phyloP scores from a whole-genome alignment of 305 asterid species.

The Rubia tinctorum region DNA sequence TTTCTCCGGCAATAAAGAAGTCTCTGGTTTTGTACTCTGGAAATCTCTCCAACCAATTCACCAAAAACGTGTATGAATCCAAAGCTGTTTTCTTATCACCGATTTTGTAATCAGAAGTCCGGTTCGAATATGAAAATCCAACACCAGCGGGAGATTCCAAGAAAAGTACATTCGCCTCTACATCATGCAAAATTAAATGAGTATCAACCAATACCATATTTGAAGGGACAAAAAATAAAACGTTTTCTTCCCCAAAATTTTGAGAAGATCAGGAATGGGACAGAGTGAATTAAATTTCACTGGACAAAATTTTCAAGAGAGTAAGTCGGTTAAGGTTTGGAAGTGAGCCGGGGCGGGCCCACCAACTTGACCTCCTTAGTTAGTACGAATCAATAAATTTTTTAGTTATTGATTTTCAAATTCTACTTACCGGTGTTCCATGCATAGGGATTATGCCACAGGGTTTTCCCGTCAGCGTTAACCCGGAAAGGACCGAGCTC shows the following conservation, averaged over 20 bases:
- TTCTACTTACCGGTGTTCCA: slow-evolving; percentile 46
- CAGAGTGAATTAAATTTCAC: too few relatives aligned
- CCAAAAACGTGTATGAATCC: slow-evolving; percentile 47
- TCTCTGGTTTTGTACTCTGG: slow-evolving; percentile 62
- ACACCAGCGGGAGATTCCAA: slow-evolving; percentile 79
- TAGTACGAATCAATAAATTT: too few relatives aligned
- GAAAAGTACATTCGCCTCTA: slow-evolving; percentile 47
- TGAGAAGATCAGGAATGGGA: too few relatives aligned
- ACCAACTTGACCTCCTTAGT: too few relatives aligned
- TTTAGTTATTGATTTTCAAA: neutral
- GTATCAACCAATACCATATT: too few relatives aligned
- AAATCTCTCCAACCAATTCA: slow-evolving; percentile 67
- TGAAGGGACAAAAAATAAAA: too few relatives aligned
- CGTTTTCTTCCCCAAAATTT: too few relatives aligned
- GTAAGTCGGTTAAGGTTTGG: too few relatives aligned
- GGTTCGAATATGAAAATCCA: slow-evolving; percentile 66
- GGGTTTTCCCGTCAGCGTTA: slow-evolving; percentile 41
- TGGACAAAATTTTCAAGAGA: too few relatives aligned
- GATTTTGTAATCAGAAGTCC: slow-evolving; percentile 37
- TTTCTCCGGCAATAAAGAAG: slow-evolving; percentile 61
- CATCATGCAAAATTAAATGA: neutral
- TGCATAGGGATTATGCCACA: slow-evolving; percentile 41
- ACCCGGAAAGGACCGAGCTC: slow-evolving; percentile 51
- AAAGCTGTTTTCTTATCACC: slow-evolving; percentile 44
- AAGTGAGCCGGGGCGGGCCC: too few relatives aligned